Evolutionary conservation across 768 basidiomycete genomes (phyloP), one percentile per base, ranked within the genome.

Genomic region (Boletus rubroflammeus): DNA sequence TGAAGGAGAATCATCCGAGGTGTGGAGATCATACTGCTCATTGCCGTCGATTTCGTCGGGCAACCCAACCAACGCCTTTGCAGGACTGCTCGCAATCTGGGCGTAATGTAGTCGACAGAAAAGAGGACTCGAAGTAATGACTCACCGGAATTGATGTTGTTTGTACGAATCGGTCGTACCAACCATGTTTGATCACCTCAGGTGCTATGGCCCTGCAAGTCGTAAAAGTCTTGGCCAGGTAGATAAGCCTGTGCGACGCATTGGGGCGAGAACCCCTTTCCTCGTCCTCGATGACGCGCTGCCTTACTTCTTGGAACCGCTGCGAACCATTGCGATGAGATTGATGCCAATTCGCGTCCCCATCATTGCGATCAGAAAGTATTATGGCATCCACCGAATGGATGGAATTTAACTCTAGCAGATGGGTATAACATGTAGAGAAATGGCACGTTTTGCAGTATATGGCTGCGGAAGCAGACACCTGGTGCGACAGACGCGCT

Each of bases 141-240:
- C 66, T 56, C 40, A 72, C 69, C 3, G 69, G 71, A 28, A 62
- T 57, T 17, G 43, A 39, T n/a, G 43, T 47, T 5, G 55, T 45
- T 53, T 63, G 64, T 39, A 52, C 52, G 46, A 62, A 65, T 50
- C 63, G 61, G 54, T 90, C 88, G 59, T 90, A 90, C 80, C 82
- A 89, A 4, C 88, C 88, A 21, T 67, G 65, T 40, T 63, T 68
- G n/a, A 76, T 71, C 31, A 67, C 67, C 8, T 68, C 59, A 9
- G 58, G 39, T 56, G 78, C 77, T 15, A 78, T 51, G 2, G 86
- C 80, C 40, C 71, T 76, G 62, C 82, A 84, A 34, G 68, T 68
- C 9, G 57, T 61, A 58, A 80, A 88, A 21, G 69, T 72, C 50
- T 73, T 65, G 10, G 87, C 82, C 21, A 78, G 69, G 41, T 79